Conservation (phyloP, 441 rosid species). For the Erodium moschatum region DNA sequence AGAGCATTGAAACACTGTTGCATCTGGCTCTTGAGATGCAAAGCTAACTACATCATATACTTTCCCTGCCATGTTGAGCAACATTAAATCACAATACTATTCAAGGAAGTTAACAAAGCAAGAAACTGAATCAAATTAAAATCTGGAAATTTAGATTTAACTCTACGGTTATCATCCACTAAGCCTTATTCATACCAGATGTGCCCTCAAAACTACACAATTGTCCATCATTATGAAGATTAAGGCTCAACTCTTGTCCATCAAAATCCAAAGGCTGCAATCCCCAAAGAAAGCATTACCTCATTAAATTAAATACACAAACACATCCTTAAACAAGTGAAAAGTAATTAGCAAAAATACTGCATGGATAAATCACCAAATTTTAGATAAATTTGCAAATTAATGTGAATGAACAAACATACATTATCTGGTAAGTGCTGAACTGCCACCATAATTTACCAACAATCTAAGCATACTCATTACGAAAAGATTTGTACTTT, state of each 20-base stretch:
- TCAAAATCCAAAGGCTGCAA: slow-evolving; percentile 52
- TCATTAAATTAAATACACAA: neutral
- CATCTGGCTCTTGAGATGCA: slow-evolving; percentile 41
- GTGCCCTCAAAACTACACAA: slow-evolving; percentile 52
- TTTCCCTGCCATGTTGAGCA: slow-evolving; percentile 39
- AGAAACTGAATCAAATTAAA: neutral
- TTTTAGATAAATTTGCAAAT: neutral
- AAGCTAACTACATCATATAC: slow-evolving; percentile 42
- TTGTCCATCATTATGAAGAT: slow-evolving; percentile 38
- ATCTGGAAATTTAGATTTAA: neutral
- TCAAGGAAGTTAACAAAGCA: neutral
- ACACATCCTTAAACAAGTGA: neutral
- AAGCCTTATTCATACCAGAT: slow-evolving; percentile 33
- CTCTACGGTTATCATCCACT: no score
- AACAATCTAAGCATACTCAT: no score
- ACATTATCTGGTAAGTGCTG: neutral
- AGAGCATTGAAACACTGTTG: slow-evolving; percentile 45
- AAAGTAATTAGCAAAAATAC: neutral
- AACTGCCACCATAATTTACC: no score
- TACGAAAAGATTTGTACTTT: neutral
- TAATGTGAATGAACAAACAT: neutral
- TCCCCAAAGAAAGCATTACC: neutral
- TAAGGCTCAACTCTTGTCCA: slow-evolving; percentile 40
- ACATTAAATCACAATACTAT: neutral
- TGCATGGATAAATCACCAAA: neutral